Conservation (phyloP, 768 basidiomycete genomes). For the Sarcodon aspratus region DNA sequence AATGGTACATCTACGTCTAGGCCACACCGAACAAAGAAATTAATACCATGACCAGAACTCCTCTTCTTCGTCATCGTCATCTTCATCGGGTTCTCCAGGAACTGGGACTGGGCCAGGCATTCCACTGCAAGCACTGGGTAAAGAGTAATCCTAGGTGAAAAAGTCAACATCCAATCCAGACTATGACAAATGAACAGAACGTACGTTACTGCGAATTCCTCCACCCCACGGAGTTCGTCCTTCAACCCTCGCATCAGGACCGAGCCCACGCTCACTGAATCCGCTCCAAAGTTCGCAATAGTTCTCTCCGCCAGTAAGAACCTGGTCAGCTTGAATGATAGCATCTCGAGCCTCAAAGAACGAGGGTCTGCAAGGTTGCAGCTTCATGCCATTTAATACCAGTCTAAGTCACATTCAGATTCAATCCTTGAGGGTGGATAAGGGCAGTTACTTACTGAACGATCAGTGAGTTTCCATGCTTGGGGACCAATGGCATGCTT, state of each 20-base stretch:
- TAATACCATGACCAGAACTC: no score
- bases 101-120: no score
- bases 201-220: slow-evolving; percentile 65
- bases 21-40: no score
- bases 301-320: slow-evolving; percentile 91
- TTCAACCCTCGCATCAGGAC: slow-evolving; percentile 59
- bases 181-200: slow-evolving; percentile 2
- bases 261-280: slow-evolving; percentile 77
- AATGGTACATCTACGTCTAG: no score
- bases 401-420: slow-evolving; percentile 29
- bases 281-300: slow-evolving; percentile 77
- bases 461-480: slow-evolving; percentile 82
- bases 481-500: slow-evolving; percentile 62
- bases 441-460: slow-evolving; percentile 39
- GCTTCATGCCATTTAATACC: slow-evolving; percentile 87
- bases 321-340: slow-evolving; percentile 83
- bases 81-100: no score
- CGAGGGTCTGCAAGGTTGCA: slow-evolving; percentile 82
- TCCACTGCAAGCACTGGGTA: no score
- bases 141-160: no score
- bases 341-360: slow-evolving; percentile 89
- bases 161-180: no score
- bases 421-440: background rate
- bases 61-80: no score
- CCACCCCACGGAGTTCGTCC: slow-evolving; percentile 90